Conservation (phyloP, 164 flowering plant genomes). For the Cinnamomum micranthum region DNA sequence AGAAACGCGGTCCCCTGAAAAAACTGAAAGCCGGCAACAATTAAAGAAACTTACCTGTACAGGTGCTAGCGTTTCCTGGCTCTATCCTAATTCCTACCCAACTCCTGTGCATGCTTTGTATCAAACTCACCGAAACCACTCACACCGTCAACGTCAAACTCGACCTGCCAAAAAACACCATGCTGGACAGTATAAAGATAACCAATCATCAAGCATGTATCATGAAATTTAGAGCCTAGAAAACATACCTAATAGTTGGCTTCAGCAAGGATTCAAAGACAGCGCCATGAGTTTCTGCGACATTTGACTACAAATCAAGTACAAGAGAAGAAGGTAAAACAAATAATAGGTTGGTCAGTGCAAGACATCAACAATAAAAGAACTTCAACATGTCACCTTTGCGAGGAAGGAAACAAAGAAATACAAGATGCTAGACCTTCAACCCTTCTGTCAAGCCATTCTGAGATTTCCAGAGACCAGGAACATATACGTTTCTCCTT, state of each 20-base stretch:
- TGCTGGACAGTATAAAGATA: slow-evolving; percentile 34
- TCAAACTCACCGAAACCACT: background rate
- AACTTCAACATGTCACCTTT: background rate
- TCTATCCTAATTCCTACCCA: background rate
- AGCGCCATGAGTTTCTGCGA: background rate
- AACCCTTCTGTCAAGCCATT: background rate
- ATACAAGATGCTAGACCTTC: background rate
- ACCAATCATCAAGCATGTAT: background rate
- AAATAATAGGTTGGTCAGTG: background rate
- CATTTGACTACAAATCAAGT: background rate
- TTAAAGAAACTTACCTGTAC: background rate
- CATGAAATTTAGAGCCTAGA: too few relatives aligned
- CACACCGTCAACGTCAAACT: slow-evolving; percentile 39
- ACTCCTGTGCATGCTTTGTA: background rate
- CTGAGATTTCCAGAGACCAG: slow-evolving; percentile 15
- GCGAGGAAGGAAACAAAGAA: background rate
- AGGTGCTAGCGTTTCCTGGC: background rate
- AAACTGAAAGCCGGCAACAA: background rate
- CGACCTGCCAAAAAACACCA: slow-evolving; percentile 30
- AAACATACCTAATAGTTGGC: too few relatives aligned
- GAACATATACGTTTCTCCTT: slow-evolving; percentile 52
- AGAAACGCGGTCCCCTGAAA: background rate
- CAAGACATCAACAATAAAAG: too few relatives aligned
- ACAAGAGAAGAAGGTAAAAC: background rate
- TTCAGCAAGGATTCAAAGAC: too few relatives aligned